A percentile compares a stretch with the other conserved stretches of the same genome.
phyloP scores from a whole-genome alignment of 2,329 filamentous ascomycete genomes.

The Fusarium coicis region DNA sequence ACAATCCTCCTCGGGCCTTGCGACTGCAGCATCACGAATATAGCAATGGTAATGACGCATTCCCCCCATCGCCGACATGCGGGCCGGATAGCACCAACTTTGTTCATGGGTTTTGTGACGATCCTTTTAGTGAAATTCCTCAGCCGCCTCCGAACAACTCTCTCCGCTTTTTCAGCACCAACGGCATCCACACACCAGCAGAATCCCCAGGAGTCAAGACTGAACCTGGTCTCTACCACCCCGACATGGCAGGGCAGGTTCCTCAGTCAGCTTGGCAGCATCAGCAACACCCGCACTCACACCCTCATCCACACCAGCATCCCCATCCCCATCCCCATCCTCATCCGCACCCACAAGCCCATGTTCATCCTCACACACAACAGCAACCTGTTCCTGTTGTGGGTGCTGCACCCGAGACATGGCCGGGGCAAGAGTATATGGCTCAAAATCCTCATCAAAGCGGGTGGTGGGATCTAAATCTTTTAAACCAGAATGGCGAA shows the following conservation, averaged over 20 bases:
- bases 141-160: slow-evolving; percentile 39
- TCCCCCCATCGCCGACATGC: slow-evolving; percentile 43
- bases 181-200: slow-evolving; percentile 51
- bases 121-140: slow-evolving; percentile 51
- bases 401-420: slow-evolving; percentile 32
- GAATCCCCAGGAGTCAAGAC: slow-evolving; percentile 53
- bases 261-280: slow-evolving; percentile 37
- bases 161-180: slow-evolving; percentile 47
- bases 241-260: slow-evolving; percentile 33
- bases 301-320: slow-evolving; percentile 21
- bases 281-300: slow-evolving; percentile 38
- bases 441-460: slow-evolving; percentile 37
- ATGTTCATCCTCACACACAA: slow-evolving; percentile 14
- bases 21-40: slow-evolving; percentile 46
- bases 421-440: slow-evolving; percentile 46
- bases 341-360: slow-evolving; percentile 13
- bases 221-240: slow-evolving; percentile 45
- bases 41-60: slow-evolving; percentile 37
- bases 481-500: slow-evolving; percentile 45
- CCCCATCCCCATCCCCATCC: slow-evolving; percentile 5
- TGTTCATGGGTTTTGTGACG: slow-evolving; percentile 52
- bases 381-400: slow-evolving; percentile 33
- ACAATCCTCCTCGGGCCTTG: slow-evolving; percentile 48
- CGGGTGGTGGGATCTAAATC: slow-evolving; percentile 49
- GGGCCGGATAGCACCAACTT: slow-evolving; percentile 46